Percentiles rank a stretch among this genome's conserved stretches.
phyloP scores from a whole-genome alignment of 2,329 filamentous ascomycete species.

The Penicillium thymicola region DNA sequence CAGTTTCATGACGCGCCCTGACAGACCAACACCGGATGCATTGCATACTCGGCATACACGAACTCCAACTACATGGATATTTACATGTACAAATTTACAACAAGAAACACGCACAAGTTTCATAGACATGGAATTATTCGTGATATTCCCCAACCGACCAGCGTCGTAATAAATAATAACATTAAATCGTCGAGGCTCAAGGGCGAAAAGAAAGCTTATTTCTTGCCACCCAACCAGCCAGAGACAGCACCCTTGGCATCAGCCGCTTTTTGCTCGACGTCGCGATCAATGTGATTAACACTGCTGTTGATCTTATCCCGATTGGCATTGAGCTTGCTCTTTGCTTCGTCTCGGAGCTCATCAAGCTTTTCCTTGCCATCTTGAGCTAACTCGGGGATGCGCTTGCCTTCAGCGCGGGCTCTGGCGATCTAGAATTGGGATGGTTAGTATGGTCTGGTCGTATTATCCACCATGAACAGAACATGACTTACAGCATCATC shows the following conservation, averaged over 20 bases:
- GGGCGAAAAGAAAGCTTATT: slow-evolving; percentile 16
- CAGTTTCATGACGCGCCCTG: not conserved
- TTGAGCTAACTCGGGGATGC: slow-evolving; percentile 59
- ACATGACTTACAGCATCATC: slow-evolving; percentile 63
- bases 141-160: not conserved
- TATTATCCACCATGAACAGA: slow-evolving; percentile 1
- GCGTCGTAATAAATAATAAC: not conserved
- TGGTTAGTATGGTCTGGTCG: not conserved
- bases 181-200: not conserved
- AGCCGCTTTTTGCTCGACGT: slow-evolving; percentile 70
- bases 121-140: not conserved
- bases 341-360: slow-evolving; percentile 63
- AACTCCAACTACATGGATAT: not conserved
- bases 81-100: not conserved
- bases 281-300: slow-evolving; percentile 77
- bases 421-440: slow-evolving; percentile 52
- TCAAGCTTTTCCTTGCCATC: slow-evolving; percentile 57
- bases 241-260: slow-evolving; percentile 83
- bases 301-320: slow-evolving; percentile 50
- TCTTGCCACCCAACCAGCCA: slow-evolving; percentile 73
- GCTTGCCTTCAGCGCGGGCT: slow-evolving; percentile 60
- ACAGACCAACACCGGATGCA: not conserved
- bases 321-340: slow-evolving; percentile 42
- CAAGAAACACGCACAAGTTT: not conserved
- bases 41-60: not conserved